Percentiles rank a stretch among this genome's conserved stretches.
These are phyloP conservation scores for Neonectria neomacrospora DNA, from an alignment of 2,329 filamentous ascomycete genomes.

Conservation along the genomic window DNA sequence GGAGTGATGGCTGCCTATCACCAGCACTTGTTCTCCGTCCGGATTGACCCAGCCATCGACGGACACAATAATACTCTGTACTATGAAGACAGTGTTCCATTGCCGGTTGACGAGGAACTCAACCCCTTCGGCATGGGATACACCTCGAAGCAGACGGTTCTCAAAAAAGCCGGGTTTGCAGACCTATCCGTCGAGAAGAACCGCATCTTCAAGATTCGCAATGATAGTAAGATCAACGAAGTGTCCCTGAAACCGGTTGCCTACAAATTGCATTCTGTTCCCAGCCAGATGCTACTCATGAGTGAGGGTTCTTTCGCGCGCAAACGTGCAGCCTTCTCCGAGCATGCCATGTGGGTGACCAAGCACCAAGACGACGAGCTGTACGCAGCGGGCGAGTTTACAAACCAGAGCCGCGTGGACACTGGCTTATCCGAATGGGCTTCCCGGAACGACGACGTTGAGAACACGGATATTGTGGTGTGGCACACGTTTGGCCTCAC, in stretches of 20 bases:
- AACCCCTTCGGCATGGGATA: constrained; percentile 64
- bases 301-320: background rate
- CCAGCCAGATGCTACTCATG: constrained; percentile 54
- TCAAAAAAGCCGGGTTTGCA: constrained; percentile 53
- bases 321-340: constrained; percentile 15
- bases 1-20: constrained; percentile 72
- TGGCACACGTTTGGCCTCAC: constrained; percentile 93
- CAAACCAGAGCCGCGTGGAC: constrained; percentile 34
- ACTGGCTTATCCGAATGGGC: constrained; percentile 40
- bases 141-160: constrained; percentile 53
- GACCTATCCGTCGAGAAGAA: constrained; percentile 59
- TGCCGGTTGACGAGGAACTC: constrained; percentile 45
- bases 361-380: constrained; percentile 60
- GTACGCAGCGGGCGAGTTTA: constrained; percentile 62
- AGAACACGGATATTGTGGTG: constrained; percentile 83
- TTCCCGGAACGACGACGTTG: constrained; percentile 60
- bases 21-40: constrained; percentile 71
- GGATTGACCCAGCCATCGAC: constrained; percentile 70
- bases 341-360: constrained; percentile 55
- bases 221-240: constrained; percentile 52
- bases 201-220: constrained; percentile 59
- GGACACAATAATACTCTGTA: constrained; percentile 57
- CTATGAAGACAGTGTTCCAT: constrained; percentile 14
- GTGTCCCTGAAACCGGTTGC: constrained; percentile 45
- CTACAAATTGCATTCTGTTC: constrained; percentile 55